Base-by-base conservation (phyloP, 2,329 filamentous ascomycete genomes). In the Xylariaceae sp. region DNA sequence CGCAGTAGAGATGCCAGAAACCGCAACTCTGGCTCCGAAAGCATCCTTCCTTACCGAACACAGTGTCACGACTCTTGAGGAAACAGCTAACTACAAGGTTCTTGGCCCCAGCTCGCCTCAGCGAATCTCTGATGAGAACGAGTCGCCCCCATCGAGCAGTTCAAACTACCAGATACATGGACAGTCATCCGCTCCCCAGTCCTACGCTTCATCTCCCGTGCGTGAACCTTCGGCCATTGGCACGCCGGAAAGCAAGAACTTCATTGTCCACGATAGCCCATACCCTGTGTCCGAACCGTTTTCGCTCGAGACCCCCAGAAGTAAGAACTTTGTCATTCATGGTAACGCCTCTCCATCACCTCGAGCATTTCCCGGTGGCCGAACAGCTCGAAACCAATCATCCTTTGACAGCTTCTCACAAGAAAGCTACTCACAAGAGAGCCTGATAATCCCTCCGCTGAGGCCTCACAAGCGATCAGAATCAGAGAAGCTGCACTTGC, bases 391-490 rank as follows among this genome's bases (percentile, higher is more conserved):
- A 23, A 67, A 64, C 30, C 64, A 68, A 67, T 73, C 57, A 35
- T 75, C 77, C 30, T 69, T 70, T 58, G 71, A 76, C 50, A 74
- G 72, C 18, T 67, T 71, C 30, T 62, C 69, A 5, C 72, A 66
- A 18, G 74, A 4, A 73, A 74, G 17, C 77, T 86, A 82, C 68
- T 87, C 85, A 0, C 82, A 83, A 63, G 84, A 87, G 67, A 87
- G 83, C 62, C 74, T 87, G 35, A 67, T 82, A 10, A 81, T 87
- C 11, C 75, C 81, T 7, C 83, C 84, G 0, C 72, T 87, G 15
- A 75, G 77, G 51, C 77, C 81, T 7, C 72, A 72, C 56, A 78
- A 75, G 66, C 76, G 76, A 63, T 74, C 72, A 23, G 80, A 81
- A 1, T 75, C 74, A 51, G 82, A 85, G 51, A 76, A 73, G 18